Percentiles rank a stretch among this genome's conserved stretches.
Evolutionary conservation across 1,139 yeast genomes (phyloP).

Genomic region (Sugiyamaella pinicola): DNA sequence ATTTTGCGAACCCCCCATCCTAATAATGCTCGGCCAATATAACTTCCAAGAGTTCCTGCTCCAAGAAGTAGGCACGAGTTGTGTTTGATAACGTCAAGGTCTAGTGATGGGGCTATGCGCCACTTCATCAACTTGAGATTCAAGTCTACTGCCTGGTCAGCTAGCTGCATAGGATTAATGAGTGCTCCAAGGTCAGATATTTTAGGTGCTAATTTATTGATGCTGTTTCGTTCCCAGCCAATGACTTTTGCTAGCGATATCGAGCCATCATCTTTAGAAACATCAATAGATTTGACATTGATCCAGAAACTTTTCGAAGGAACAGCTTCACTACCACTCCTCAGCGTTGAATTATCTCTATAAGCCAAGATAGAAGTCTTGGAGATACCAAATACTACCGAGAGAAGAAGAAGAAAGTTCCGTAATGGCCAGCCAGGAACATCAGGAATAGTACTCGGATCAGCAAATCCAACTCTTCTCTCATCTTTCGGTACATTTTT

Average conservation of each 20-base stretch:
- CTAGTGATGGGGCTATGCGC: conserved; percentile 84
- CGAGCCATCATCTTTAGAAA: neutral
- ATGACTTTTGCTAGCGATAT: conserved; percentile 45
- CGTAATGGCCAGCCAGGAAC: conserved; percentile 65
- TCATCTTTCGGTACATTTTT: conserved; percentile 23
- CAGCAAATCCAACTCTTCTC: conserved; percentile 56
- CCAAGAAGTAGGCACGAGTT: conserved; percentile 80
- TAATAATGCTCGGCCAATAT: conserved; percentile 78
- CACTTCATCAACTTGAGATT: conserved; percentile 93
- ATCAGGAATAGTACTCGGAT: conserved; percentile 54
- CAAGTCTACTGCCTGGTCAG: conserved; percentile 89
- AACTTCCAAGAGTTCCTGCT: conserved; percentile 94
- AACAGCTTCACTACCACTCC: conserved; percentile 13
- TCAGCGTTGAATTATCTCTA: conserved; percentile 29
- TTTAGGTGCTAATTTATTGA: conserved; percentile 77
- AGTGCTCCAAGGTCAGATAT: conserved; percentile 78
- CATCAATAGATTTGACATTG: conserved; percentile 22
- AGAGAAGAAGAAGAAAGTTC: conserved; percentile 64
- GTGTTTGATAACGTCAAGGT: conserved; percentile 62
- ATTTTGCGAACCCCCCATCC: conserved; percentile 93
- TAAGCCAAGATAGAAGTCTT: conserved; percentile 47
- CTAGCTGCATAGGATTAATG: conserved; percentile 76
- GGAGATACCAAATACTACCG: conserved; percentile 43
- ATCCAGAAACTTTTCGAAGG: conserved; percentile 37
- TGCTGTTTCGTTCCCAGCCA: conserved; percentile 89